phyloP scores from a whole-genome alignment of 2,329 filamentous ascomycete species.

The Colletotrichum sp. region DNA sequence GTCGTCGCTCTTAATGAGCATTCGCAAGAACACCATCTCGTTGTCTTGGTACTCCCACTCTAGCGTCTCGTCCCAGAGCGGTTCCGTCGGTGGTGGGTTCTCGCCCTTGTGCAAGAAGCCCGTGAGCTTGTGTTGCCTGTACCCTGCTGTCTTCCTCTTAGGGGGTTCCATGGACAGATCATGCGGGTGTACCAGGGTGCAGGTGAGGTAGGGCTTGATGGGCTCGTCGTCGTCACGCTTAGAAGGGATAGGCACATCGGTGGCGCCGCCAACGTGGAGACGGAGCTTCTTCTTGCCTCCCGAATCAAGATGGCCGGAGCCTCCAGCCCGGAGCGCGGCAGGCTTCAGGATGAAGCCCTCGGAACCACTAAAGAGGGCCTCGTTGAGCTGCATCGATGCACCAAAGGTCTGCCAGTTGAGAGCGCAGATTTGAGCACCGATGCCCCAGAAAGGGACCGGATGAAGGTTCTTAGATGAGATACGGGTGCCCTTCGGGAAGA shows the following conservation, averaged over 20 bases:
- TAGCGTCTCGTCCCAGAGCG: constrained; percentile 68
- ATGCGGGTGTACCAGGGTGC: constrained; percentile 65
- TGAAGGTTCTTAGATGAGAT: constrained; percentile 70
- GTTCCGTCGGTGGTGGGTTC: constrained; percentile 64
- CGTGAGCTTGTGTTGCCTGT: constrained; percentile 62
- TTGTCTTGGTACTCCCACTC: constrained; percentile 74
- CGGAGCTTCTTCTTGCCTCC: constrained; percentile 51
- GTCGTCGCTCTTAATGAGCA: constrained; percentile 72
- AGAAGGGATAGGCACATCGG: constrained; percentile 60
- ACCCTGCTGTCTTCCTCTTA: constrained; percentile 67
- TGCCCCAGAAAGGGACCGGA: constrained; percentile 68
- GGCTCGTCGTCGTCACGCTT: constrained; percentile 52
- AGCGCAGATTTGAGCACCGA: constrained; percentile 73
- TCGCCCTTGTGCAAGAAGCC: constrained; percentile 62
- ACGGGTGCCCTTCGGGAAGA: constrained; percentile 72
- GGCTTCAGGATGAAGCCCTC: constrained; percentile 72
- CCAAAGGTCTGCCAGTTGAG: constrained; percentile 75
- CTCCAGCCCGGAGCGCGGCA: constrained; percentile 59
- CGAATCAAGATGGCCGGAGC: constrained; percentile 51
- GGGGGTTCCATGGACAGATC: constrained; percentile 50
- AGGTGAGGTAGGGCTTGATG: constrained; percentile 69
- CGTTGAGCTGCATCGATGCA: constrained; percentile 69
- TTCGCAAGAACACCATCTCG: constrained; percentile 67
- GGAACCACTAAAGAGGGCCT: constrained; percentile 69
- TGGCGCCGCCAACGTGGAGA: constrained; percentile 66